Conservation (phyloP, 2,329 filamentous ascomycete genomes). For the Fusarium cicatricum region DNA sequence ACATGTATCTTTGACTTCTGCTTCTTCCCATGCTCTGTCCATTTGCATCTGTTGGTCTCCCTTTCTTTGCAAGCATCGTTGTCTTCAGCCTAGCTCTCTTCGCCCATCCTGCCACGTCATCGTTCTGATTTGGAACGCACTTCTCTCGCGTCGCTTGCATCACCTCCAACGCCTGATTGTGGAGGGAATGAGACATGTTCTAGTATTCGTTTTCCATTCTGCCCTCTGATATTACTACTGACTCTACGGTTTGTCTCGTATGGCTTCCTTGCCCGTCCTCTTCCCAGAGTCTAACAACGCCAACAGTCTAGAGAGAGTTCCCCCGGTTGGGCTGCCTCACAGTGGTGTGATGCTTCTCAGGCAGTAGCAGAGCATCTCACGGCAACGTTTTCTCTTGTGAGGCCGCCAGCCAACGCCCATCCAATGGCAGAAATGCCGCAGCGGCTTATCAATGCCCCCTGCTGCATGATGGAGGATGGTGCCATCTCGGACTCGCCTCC, state of each 20-base stretch:
- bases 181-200: neutral
- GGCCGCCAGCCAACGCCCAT: slow-evolving; percentile 1
- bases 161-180: neutral
- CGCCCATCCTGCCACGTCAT: slow-evolving; percentile 1
- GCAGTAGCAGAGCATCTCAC: neutral
- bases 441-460: slow-evolving; percentile 8
- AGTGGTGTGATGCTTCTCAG: slow-evolving; percentile 7
- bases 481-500: slow-evolving; percentile 6
- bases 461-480: slow-evolving; percentile 9
- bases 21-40: slow-evolving; percentile 2
- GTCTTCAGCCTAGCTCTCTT: neutral
- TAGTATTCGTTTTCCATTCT: neutral
- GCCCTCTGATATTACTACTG: neutral
- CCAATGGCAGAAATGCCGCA: slow-evolving; percentile 21
- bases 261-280: neutral
- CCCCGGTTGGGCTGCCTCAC: neutral
- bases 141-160: slow-evolving; percentile 3
- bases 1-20: slow-evolving; percentile 24
- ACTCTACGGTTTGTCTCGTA: neutral
- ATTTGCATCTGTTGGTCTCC: neutral
- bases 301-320: slow-evolving; percentile 1
- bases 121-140: neutral
- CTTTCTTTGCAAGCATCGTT: neutral
- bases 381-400: neutral
- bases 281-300: slow-evolving; percentile 10